Evolutionary conservation across 2,329 filamentous ascomycete genomes (phyloP).

Genomic region (Herpotrichia juniperi): DNA sequence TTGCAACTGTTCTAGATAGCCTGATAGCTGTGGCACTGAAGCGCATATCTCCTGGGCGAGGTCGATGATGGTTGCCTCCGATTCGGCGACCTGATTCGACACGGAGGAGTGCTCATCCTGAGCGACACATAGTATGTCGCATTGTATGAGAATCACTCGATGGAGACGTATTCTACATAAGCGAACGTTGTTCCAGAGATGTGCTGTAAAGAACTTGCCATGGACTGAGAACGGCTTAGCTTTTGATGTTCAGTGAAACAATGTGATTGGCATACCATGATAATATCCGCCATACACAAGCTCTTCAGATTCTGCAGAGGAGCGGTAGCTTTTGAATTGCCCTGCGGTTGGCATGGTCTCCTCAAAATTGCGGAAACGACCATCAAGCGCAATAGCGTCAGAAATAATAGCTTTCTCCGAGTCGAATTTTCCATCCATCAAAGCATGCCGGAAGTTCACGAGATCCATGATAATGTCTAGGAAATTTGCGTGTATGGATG

Average conservation of each 20-base stretch:
- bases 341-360: slow-evolving; percentile 20
- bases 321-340: slow-evolving; percentile 15
- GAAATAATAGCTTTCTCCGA: slow-evolving; percentile 14
- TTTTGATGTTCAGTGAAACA: background rate
- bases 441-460: slow-evolving; percentile 20
- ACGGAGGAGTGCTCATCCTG: background rate
- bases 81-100: slow-evolving; percentile 7
- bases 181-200: slow-evolving; percentile 34
- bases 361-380: slow-evolving; percentile 16
- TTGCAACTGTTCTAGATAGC: slow-evolving; percentile 18
- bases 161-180: slow-evolving; percentile 30
- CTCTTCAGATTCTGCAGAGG: slow-evolving; percentile 10
- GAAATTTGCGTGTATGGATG: slow-evolving; percentile 17
- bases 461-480: slow-evolving; percentile 24
- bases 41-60: slow-evolving; percentile 29
- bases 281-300: slow-evolving; percentile 27
- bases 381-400: slow-evolving; percentile 21
- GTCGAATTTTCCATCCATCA: slow-evolving; percentile 3
- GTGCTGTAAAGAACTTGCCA: slow-evolving; percentile 24
- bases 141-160: slow-evolving; percentile 26
- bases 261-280: slow-evolving; percentile 15
- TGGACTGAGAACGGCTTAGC: slow-evolving; percentile 17
- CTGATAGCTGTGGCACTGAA: slow-evolving; percentile 30
- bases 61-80: slow-evolving; percentile 14
- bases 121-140: slow-evolving; percentile 7